Percentiles rank a stretch among this genome's conserved stretches.
Conservation (phyloP, 2,329 filamentous ascomycete species). For the Mycosphaerella arachidis region DNA sequence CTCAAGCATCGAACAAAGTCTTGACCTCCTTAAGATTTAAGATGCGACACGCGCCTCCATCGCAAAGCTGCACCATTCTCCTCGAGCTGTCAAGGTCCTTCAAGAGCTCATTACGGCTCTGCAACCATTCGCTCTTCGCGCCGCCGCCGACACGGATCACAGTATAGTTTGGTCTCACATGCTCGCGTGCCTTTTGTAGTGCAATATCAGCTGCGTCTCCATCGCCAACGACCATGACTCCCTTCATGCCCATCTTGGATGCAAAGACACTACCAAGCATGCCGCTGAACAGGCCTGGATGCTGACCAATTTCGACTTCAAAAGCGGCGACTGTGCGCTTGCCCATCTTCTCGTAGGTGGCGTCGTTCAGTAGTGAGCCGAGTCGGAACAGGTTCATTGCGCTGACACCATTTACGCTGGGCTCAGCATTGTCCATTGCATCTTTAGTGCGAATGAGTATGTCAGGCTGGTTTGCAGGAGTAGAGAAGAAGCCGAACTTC, state of each 20-base stretch:
- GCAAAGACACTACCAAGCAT: conserved; percentile 73
- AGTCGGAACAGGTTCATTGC: conserved; percentile 83
- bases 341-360: conserved; percentile 60
- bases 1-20: conserved; percentile 20
- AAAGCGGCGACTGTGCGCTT: conserved; percentile 77
- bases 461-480: conserved; percentile 57
- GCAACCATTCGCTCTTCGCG: conserved; percentile 45
- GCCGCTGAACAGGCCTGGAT: conserved; percentile 85
- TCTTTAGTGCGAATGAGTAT: conserved; percentile 85
- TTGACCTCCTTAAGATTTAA: conserved; percentile 27
- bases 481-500: conserved; percentile 66
- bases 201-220: conserved; percentile 40
- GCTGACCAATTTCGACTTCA: conserved; percentile 84
- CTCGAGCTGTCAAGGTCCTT: conserved; percentile 39
- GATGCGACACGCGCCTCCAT: conserved; percentile 36
- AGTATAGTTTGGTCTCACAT: conserved; percentile 35
- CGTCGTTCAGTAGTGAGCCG: conserved; percentile 62
- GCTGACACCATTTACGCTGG: conserved; percentile 84
- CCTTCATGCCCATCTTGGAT: conserved; percentile 64
- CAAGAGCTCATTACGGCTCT: conserved; percentile 47
- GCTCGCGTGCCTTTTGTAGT: conserved; percentile 37
- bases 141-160: conserved; percentile 37
- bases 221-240: conserved; percentile 53
- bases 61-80: conserved; percentile 46
- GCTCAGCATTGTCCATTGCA: conserved; percentile 88